phyloP scores from a whole-genome alignment of 75 land plant genomes.

The Cupressus sempervirens region DNA sequence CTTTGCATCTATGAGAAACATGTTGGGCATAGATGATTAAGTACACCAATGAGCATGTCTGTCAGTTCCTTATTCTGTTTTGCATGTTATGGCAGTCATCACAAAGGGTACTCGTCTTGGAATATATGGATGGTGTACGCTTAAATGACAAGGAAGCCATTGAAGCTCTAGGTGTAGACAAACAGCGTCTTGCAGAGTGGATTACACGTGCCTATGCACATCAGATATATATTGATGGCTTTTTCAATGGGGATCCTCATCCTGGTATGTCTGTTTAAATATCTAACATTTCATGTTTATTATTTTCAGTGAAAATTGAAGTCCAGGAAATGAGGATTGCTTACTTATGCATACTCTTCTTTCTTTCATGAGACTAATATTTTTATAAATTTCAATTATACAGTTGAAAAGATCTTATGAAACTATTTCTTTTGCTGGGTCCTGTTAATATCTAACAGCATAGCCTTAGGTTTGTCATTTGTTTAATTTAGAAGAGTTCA shows the following conservation, averaged over 20 bases:
- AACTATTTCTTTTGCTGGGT: not conserved
- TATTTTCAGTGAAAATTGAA: no score
- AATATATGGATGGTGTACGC: conserved; percentile 96
- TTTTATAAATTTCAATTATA: not conserved
- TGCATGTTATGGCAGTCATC: conserved; percentile 60
- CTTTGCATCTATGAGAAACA: conserved; percentile 1
- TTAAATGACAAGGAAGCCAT: conserved; percentile 68
- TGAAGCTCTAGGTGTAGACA: conserved; percentile 75
- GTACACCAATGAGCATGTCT: not conserved
- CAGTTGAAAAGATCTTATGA: not conserved
- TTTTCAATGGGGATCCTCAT: conserved; percentile 99
- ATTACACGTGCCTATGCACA: conserved; percentile 98
- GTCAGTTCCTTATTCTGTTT: not conserved
- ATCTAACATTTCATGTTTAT: not conserved
- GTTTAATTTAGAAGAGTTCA: not conserved
- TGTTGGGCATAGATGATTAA: not conserved
- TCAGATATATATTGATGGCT: conserved; percentile 96
- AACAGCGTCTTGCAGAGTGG: conserved; percentile 81
- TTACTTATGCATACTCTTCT: not conserved
- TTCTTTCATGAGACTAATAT: conserved; percentile 13
- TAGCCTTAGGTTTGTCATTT: not conserved
- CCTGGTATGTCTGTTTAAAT: conserved; percentile 56
- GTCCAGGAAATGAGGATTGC: conserved; percentile 3
- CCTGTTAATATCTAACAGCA: not conserved
- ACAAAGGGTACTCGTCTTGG: conserved; percentile 78